Conservation (phyloP, 331 rosid genomes). For the Erythrophleum ivorense region DNA sequence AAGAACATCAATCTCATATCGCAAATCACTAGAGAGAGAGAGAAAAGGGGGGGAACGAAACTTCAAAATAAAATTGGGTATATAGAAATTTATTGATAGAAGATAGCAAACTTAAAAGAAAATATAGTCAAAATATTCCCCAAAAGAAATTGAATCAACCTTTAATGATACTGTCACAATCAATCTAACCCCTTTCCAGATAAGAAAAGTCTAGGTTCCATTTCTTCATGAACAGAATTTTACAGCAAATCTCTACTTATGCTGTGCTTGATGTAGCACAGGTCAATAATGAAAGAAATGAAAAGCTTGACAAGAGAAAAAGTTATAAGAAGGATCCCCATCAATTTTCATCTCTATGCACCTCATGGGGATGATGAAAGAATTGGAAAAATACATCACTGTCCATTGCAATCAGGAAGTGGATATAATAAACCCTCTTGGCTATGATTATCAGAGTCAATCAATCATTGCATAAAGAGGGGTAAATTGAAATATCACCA, state of each 20-base stretch:
- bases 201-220: slow-evolving; percentile 12
- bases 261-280: slow-evolving; percentile 20
- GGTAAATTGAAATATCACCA: slow-evolving; percentile 6
- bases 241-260: slow-evolving; percentile 2
- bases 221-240: slow-evolving; percentile 19
- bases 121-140: not conserved
- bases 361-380: slow-evolving; percentile 6
- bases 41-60: not conserved
- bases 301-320: not conserved
- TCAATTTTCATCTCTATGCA: slow-evolving; percentile 9
- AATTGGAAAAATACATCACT: slow-evolving; percentile 22
- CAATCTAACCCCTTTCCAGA: slow-evolving; percentile 26
- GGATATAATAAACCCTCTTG: slow-evolving; percentile 25
- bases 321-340: not conserved
- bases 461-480: slow-evolving; percentile 3
- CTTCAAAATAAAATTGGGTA: slow-evolving; percentile 20
- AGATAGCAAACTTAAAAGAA: not conserved
- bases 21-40: not conserved
- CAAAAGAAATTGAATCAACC: slow-evolving; percentile 24
- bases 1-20: slow-evolving; percentile 29
- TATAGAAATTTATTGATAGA: slow-evolving; percentile 6
- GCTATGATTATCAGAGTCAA: slow-evolving; percentile 11
- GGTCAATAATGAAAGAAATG: slow-evolving; percentile 15
- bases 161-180: not conserved
- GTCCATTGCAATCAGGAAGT: slow-evolving; percentile 27